Base-by-base conservation (phyloP, 2,329 filamentous ascomycete genomes). In the Tolypocladium pustulatum region DNA sequence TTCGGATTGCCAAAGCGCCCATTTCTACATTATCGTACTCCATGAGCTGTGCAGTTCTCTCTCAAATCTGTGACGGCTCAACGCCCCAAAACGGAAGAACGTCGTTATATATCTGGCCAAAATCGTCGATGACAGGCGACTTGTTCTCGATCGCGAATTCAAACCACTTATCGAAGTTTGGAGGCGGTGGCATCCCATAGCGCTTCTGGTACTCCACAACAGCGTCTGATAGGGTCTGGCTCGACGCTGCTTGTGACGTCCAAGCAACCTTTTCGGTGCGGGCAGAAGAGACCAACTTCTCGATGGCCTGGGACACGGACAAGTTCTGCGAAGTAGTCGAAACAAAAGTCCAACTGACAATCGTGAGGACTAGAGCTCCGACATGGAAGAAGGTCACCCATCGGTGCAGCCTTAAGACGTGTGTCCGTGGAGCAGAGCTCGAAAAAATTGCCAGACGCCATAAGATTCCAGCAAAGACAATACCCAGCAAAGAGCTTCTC, bases 91-190 rank as follows among this genome's bases (percentile, higher is more conserved):
- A 93, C 0, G 89, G 89, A 4, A 88, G 73, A n/a, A 93, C 71
- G 60, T 87, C 83, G 57, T 85, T 77, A 65, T 88, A 82, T 58
- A 93, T 89, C 43, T 85, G 87, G 65, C 89, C 87, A 65, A 88
- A 94, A 66, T 89, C 85, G 65, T 94, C 90, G 57, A 91, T 83
- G 59, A 92, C 75, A 58, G 83, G 78, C 0, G 90, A 88, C 30
- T 80, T 70, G 52, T 73, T 72, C 15, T 79, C 75, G 60, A 78
- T 81, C 8, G 89, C 88, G 67, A 89, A 91, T 38, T 87, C 79
- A 67, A 86, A 92, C 90, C 90, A 94, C 63, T 84, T 84, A 67
- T 92, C 89, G 64, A 93, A 94, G 61, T 88, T 81, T 3, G 85
- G 87, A 15, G 90, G 90, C 20, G 90, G 90, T 17, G 89, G 80